Base-by-base conservation (phyloP, 116 monocot genomes). In the Cymodocea nodosa region DNA sequence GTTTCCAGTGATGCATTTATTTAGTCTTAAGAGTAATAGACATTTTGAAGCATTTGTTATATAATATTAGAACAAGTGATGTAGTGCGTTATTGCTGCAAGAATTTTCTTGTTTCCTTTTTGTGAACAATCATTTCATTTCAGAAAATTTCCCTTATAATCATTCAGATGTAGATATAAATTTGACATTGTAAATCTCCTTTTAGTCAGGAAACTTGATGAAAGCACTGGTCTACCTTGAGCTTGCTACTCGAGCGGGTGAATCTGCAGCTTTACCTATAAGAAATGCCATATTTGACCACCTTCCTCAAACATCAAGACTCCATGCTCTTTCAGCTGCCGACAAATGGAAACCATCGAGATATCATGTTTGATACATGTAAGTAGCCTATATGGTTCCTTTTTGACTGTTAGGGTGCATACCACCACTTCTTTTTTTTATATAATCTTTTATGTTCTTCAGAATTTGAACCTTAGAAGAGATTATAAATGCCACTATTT, bases 201-300 rank as follows among this genome's bases (percentile, higher is more conserved):
- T 20, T 15, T 19, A 76, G 77, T 66, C 64, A 23, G 82, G 78
- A 20, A 72, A 78, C 24, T n/a, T 51, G 58, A 39, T 72, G 58
- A 78, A 69, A 60, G 82, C 72, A 8, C 65, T 78, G 0, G 53
- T 82, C 24, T 82, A 75, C 65, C 72, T 82, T 9, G 82, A 82
- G 65, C 72, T 82, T 54, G 78, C 82, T 15, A 62, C 52, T 50
- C 67, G 75, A 51, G 82, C 78, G 23, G 82, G 82, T 22, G 78
- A 78, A 36, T 62, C 53, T 2, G 64, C 78, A 40, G 82, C 78
- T 71, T 36, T 50, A 52, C 67, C 71, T 52, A 51, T 77, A 15
- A 74, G 74, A 62, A 68, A 77, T 48, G 59, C 48, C 23, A 74
- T 77, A 20, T 37, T 77, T 35, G 52, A 71, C 23, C 19, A 63